Evolutionary conservation across 768 basidiomycete genomes (phyloP).

Genomic region (Podaxis mareebaensis): DNA sequence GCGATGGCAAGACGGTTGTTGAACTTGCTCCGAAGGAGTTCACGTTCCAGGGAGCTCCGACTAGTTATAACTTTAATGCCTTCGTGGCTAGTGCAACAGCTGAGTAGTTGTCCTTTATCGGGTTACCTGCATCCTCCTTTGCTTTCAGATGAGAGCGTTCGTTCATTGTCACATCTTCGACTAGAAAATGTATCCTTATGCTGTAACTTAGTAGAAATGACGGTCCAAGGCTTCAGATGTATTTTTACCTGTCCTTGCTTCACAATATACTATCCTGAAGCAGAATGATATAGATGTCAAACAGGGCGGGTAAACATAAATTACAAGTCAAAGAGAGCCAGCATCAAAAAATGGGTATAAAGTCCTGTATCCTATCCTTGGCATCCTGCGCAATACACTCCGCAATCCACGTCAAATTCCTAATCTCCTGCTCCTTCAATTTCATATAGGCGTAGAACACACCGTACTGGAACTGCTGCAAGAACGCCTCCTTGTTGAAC

Average conservation of each 20-base stretch:
- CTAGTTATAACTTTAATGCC: conserved; percentile 71
- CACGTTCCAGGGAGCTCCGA: conserved; percentile 52
- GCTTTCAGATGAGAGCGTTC: neutral
- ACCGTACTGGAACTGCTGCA: conserved; percentile 95
- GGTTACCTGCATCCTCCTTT: neutral
- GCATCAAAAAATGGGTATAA: conserved; percentile 83
- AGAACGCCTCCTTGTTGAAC: conserved; percentile 90
- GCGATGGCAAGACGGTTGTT: conserved; percentile 49
- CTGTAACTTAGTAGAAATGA: neutral
- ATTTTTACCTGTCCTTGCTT: neutral
- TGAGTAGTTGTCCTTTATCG: conserved; percentile 8
- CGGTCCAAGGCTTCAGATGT: neutral
- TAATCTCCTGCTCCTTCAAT: conserved; percentile 88
- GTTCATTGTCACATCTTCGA: conserved; percentile 4
- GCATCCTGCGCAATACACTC: conserved; percentile 99
- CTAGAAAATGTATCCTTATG: conserved; percentile 1
- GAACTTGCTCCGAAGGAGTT: conserved; percentile 51
- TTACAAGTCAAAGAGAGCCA: neutral
- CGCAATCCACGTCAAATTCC: conserved; percentile 91
- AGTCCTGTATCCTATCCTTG: conserved; percentile 92
- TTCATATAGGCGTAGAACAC: conserved; percentile 93
- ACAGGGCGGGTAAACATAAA: neutral
- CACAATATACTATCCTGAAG: neutral
- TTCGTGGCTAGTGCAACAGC: conserved; percentile 49
- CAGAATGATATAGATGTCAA: neutral